These are phyloP conservation scores for Chaetothyriales sp. DNA, from an alignment of 2,329 filamentous ascomycete species.

Conservation along the genomic window DNA sequence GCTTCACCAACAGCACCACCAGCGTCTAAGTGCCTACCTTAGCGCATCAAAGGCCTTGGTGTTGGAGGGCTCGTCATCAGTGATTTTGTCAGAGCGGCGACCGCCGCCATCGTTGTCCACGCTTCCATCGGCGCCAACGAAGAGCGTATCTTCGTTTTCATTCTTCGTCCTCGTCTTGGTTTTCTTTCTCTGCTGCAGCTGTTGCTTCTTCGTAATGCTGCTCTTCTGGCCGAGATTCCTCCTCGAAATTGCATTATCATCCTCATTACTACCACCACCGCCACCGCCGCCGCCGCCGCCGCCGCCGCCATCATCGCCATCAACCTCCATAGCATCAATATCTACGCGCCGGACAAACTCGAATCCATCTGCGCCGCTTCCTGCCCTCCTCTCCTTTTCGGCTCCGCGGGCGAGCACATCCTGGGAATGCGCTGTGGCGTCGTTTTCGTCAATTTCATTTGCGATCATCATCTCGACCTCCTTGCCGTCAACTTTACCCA, in stretches of 20 bases:
- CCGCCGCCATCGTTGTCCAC: slow-evolving; percentile 6
- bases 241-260: not conserved
- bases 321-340: slow-evolving; percentile 9
- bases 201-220: not conserved
- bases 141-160: slow-evolving; percentile 27
- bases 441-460: slow-evolving; percentile 8
- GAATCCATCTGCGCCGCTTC: slow-evolving; percentile 8
- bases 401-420: not conserved
- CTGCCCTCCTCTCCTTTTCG: not conserved
- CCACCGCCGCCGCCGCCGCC: not conserved
- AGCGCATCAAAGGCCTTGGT: not conserved
- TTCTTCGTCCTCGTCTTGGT: slow-evolving; percentile 6
- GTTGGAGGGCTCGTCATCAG: not conserved
- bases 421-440: not conserved
- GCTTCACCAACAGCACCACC: too few relatives aligned
- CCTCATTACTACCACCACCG: not conserved
- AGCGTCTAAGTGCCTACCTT: not conserved
- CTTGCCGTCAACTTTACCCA: slow-evolving; percentile 56
- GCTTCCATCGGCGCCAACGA: slow-evolving; percentile 22
- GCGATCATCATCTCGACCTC: slow-evolving; percentile 30
- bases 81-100: not conserved
- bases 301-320: slow-evolving; percentile 4
- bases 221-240: not conserved
- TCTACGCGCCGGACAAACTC: slow-evolving; percentile 12
- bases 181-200: slow-evolving; percentile 7